phyloP scores from a whole-genome alignment of 2,329 filamentous ascomycete genomes.

The Xylaria sp. region DNA sequence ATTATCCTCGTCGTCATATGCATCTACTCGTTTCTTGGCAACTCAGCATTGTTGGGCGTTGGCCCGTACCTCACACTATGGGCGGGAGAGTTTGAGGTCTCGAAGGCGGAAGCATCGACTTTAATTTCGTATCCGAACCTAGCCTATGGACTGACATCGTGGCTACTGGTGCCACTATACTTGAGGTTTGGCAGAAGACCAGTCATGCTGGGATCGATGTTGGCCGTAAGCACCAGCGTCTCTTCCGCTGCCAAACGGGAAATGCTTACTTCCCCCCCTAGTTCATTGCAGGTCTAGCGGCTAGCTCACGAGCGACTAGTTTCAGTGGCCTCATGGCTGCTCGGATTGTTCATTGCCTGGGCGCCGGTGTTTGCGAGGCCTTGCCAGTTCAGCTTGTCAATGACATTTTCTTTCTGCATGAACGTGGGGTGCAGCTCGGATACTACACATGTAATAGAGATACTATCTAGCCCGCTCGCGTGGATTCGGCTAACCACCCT shows the following conservation, averaged over 20 bases:
- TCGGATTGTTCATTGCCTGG: constrained; percentile 48
- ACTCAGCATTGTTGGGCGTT: constrained; percentile 60
- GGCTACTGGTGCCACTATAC: constrained; percentile 63
- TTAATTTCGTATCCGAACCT: constrained; percentile 66
- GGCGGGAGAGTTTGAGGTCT: constrained; percentile 56
- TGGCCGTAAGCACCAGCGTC: constrained; percentile 38
- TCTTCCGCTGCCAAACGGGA: background rate
- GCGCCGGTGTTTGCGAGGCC: constrained; percentile 51
- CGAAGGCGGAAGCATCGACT: constrained; percentile 56
- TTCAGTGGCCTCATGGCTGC: constrained; percentile 48
- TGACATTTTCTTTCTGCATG: constrained; percentile 54
- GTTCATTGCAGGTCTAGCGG: constrained; percentile 50
- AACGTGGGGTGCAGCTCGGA: constrained; percentile 59
- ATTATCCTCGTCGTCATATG: constrained; percentile 60
- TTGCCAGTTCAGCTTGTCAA: constrained; percentile 53
- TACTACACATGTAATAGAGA: constrained; percentile 58
- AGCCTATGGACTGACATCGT: constrained; percentile 62
- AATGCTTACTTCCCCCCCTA: constrained; percentile 23
- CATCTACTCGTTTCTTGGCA: constrained; percentile 63
- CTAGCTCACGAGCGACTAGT: constrained; percentile 44
- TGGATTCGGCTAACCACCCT: background rate
- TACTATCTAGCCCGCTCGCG: too few relatives aligned
- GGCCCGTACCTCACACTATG: constrained; percentile 64
- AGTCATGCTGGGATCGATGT: constrained; percentile 49
- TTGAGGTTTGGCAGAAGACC: constrained; percentile 53